Conservation (phyloP, 2,329 filamentous ascomycete genomes). For the Bipolaris sorokiniana region DNA sequence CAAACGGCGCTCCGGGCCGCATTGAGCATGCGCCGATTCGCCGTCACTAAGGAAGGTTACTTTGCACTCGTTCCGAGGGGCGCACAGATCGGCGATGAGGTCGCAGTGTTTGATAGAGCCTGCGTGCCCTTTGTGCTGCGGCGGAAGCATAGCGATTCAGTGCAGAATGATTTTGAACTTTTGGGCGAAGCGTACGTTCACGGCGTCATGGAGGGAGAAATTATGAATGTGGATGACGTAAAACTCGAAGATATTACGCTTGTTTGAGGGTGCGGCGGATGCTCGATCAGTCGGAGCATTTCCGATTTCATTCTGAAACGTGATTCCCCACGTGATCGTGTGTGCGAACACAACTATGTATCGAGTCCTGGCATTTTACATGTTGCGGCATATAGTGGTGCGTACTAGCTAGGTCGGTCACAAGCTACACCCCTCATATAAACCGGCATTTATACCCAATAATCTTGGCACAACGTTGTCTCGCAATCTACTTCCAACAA, state of each 20-base stretch:
- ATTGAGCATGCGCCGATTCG: constrained; percentile 30
- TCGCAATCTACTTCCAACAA: constrained; percentile 19
- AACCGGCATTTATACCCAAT: constrained; percentile 1
- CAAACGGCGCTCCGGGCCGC: constrained; percentile 22
- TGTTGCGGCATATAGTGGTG: background rate
- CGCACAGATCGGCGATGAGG: constrained; percentile 17
- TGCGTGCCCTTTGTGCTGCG: constrained; percentile 31
- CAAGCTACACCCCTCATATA: constrained; percentile 17
- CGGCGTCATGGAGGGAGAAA: constrained; percentile 32
- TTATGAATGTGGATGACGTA: constrained; percentile 13
- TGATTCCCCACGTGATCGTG: background rate
- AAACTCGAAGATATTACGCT: constrained; percentile 19
- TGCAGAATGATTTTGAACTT: constrained; percentile 14
- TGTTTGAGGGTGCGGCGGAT: constrained; percentile 3
- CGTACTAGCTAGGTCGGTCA: constrained; percentile 17
- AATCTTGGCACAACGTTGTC: constrained; percentile 1
- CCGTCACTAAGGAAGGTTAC: constrained; percentile 26
- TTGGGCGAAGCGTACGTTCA: constrained; percentile 35
- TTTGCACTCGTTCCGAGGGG: constrained; percentile 34
- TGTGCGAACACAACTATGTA: background rate
- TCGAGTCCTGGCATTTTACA: background rate
- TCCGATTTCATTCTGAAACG: background rate
- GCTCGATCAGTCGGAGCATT: background rate
- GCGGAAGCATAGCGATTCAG: background rate
- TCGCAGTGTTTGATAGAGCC: constrained; percentile 27